Conservation (phyloP, 768 basidiomycete species). For the Naganishia antarctica region DNA sequence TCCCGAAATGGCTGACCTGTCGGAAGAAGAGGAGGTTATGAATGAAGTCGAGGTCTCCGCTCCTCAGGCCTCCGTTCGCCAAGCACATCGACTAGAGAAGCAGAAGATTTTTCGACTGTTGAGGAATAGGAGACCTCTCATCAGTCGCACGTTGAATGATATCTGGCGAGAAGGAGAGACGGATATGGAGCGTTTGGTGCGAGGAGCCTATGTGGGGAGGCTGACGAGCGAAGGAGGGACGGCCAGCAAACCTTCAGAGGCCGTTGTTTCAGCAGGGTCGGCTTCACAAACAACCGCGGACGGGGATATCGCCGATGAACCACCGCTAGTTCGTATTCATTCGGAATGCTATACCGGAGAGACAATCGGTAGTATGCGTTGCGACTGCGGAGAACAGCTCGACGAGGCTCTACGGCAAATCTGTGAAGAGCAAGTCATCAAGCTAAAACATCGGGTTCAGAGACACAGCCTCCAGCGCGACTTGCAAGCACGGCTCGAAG, state of each 20-base stretch:
- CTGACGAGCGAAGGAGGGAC: constrained; percentile 41
- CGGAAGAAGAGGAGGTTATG: constrained; percentile 20
- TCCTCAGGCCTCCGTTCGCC: background rate
- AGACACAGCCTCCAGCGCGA: background rate
- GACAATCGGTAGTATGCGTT: constrained; percentile 95
- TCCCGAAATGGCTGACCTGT: constrained; percentile 26
- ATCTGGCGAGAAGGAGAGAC: constrained; percentile 81
- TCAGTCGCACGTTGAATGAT: constrained; percentile 73
- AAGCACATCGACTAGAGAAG: background rate
- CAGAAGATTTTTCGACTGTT: constrained; percentile 2
- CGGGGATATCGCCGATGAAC: constrained; percentile 50
- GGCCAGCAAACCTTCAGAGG: constrained; percentile 30
- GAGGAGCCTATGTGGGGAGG: constrained; percentile 88
- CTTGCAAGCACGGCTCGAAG: constrained; percentile 3
- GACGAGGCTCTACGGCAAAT: constrained; percentile 84
- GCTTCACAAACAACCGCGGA: constrained; percentile 37
- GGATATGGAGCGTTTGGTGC: constrained; percentile 82
- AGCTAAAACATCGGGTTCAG: constrained; percentile 3
- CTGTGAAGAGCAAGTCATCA: constrained; percentile 29
- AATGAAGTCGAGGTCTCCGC: background rate
- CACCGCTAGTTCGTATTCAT: constrained; percentile 88
- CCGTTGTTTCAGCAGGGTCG: background rate
- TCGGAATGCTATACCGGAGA: constrained; percentile 99
- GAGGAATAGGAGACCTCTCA: constrained; percentile 60
- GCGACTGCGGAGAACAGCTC: constrained; percentile 97